A percentile compares a stretch with the other conserved stretches of the same genome.
Conservation (phyloP, 106 monocot species). For the Dioscorea alata region DNA sequence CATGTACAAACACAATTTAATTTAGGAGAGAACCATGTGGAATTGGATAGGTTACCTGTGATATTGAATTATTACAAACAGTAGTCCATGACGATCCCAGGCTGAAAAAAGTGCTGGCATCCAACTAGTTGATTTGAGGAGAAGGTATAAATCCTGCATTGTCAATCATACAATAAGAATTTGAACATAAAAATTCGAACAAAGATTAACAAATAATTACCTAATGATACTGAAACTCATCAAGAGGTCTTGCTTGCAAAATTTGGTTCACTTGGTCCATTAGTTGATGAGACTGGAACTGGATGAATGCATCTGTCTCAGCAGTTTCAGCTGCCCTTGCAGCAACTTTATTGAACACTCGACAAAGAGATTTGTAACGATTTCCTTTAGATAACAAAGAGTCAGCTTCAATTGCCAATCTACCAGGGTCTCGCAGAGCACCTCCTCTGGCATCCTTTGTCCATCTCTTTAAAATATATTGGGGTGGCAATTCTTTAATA, state of each 20-base stretch:
- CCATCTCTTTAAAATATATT: constrained; percentile 6
- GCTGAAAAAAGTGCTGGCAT: too few species aligned
- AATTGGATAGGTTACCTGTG: too few species aligned
- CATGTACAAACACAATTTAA: too few species aligned
- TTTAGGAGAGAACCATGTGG: too few species aligned
- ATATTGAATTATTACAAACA: too few species aligned
- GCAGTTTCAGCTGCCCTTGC: background rate
- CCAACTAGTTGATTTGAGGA: too few species aligned
- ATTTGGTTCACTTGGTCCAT: background rate
- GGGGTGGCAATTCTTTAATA: constrained; percentile 2
- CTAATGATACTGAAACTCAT: background rate
- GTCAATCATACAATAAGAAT: too few species aligned
- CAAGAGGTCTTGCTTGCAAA: background rate
- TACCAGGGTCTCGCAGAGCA: background rate
- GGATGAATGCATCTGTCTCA: background rate
- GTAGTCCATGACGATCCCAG: too few species aligned
- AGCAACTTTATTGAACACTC: background rate
- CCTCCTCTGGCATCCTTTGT: constrained; percentile 1
- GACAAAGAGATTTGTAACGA: background rate
- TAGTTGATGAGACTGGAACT: background rate
- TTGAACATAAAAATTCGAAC: too few species aligned
- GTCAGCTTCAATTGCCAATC: background rate
- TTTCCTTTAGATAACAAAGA: background rate
- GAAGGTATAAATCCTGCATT: too few species aligned
- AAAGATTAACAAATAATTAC: background rate